These are phyloP conservation scores for Emergomyces pasteurianus DNA, from an alignment of 2,329 filamentous ascomycete genomes.

Conservation along the genomic window DNA sequence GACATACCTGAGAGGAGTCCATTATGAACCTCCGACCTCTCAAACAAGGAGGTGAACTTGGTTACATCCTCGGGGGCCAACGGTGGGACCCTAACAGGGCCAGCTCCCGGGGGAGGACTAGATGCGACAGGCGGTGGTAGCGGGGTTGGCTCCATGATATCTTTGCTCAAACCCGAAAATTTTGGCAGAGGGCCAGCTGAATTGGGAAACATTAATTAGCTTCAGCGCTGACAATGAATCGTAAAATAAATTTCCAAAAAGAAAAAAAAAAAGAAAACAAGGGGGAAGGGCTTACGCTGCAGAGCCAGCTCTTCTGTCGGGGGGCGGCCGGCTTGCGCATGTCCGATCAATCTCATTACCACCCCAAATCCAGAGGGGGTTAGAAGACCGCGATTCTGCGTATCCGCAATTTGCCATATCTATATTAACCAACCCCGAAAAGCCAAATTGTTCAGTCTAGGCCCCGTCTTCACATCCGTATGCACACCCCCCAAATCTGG, in stretches of 20 bases:
- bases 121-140: slow-evolving; percentile 44
- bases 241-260: too few relatives aligned
- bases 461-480: not conserved
- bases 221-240: not conserved
- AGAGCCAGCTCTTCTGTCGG: slow-evolving; percentile 72
- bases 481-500: not conserved
- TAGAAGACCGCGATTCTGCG: slow-evolving; percentile 86
- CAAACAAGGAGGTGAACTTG: slow-evolving; percentile 83
- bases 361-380: slow-evolving; percentile 88
- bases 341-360: slow-evolving; percentile 85
- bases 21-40: slow-evolving; percentile 68
- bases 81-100: slow-evolving; percentile 74
- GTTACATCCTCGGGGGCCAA: slow-evolving; percentile 77
- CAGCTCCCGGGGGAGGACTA: slow-evolving; percentile 34
- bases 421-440: slow-evolving; percentile 29
- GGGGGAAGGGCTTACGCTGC: slow-evolving; percentile 45
- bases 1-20: slow-evolving; percentile 56
- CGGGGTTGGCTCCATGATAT: slow-evolving; percentile 33
- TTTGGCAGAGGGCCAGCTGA: slow-evolving; percentile 70
- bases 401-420: slow-evolving; percentile 99
- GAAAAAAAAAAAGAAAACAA: not conserved
- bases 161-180: slow-evolving; percentile 64
- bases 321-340: slow-evolving; percentile 78
- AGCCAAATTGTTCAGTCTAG: not conserved
- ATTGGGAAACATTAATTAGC: slow-evolving; percentile 3